Base-by-base conservation (phyloP, 805 yeast genomes). In the Lipomyces anomalus region DNA sequence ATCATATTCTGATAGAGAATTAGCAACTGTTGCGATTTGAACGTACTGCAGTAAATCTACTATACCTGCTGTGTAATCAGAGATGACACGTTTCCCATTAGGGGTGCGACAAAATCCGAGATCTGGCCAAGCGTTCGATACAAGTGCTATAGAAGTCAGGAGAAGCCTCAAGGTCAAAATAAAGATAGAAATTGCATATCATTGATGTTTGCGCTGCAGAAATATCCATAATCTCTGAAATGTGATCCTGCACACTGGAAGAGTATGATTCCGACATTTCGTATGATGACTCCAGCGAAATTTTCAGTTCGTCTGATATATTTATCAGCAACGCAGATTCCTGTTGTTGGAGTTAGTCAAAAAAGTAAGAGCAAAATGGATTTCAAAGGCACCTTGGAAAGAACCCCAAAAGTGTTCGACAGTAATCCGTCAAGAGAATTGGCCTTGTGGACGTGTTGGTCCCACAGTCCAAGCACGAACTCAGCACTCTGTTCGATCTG, bases 211-310 rank as follows among this genome's bases (percentile, higher is more conserved):
- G 22, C 4, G 39, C 39, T 13, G 22, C 9, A 6, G 39, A 22
- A 29, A 20, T 22, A 20, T 36, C 39, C 18, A 36, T 20, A 22
- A 36, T 22, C 11, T 20, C 16, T 20, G 30, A 21, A 26, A 36
- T 36, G 24, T 36, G 39, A 6, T 20, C 9, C 17, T 22, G 18
- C 39, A 36, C 24, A 9, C 29, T 18, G 18, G 22, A 16, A 4
- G 39, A 11, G 24, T 36, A 36, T 9, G 32, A 26, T n/a, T 36
- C 39, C 7, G 39, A 26, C 22, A 29, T 29, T 20, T 22, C 39
- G 17, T 11, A 22, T 18, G 39, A 36, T 13, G 39, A 18, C 24
- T 36, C 39, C 39, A 36, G 22, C 9, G 39, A 36, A 11, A 11
- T 13, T 36, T 22, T 22, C 22, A 36, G 22, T 13, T 21, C 16